Base-by-base conservation (phyloP, 352 stramenopile species). In the Pythium graminicola region DNA sequence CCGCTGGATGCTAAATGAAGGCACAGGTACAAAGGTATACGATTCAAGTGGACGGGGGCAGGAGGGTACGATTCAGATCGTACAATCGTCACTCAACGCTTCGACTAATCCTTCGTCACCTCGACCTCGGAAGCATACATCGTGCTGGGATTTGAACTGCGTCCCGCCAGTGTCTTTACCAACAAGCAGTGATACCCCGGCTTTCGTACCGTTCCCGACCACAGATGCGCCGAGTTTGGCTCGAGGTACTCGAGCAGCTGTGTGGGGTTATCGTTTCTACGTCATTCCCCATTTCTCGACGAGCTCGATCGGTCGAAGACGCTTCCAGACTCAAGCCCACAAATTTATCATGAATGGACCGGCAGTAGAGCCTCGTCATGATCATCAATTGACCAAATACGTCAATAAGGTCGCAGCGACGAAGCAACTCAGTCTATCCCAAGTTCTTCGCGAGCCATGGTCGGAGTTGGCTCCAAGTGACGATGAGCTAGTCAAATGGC, bases 261-360 rank as follows among this genome's bases (percentile, higher is more conserved):
- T 53, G 4, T 92, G 81, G 81, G 81, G 81, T 3, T 92, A 86
- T 46, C 69, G 70, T 9, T 88, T 89, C 35, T 83, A 75, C 31
- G 70, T 89, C 1, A 84, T 89, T 23, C 78, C 75, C 1, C 81
- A 92, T 54, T 92, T 80, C 55, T 67, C 76, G 0, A 8, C 52
- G 2, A 55, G 65, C 3, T 81, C 72, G 11, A 69, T 89, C 31
- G 73, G 76, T 13, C 73, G 76, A 9, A 49, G 71, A 14, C 64
- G 63, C 10, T 85, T 89, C 29, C 56, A 72, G 27, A 68, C 73
- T 11, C 62, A 68, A 13, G 55, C 61, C 2, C 29, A 57, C 28
- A 45, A 46, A 0, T 51, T 57, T 19, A 29, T 54, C 11, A 28
- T 44, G 3, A 47, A 57, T 17, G 51, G 40, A 16, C 19, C 26